phyloP scores from a whole-genome alignment of 306 rosid genomes.

The Sechiopsis laciniata region DNA sequence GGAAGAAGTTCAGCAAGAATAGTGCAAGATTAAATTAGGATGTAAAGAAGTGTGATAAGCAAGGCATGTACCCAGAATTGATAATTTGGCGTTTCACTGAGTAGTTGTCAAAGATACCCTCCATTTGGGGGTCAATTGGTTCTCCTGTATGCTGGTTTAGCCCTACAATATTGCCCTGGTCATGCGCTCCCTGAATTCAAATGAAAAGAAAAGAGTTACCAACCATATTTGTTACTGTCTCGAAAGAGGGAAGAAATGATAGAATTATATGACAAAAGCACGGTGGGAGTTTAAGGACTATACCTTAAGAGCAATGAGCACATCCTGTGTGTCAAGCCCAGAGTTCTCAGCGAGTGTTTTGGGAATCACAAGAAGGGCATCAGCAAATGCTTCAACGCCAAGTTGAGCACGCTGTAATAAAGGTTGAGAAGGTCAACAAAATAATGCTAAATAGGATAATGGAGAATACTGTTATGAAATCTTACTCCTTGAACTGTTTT shows the following conservation, averaged over 20 bases:
- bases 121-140: constrained; percentile 84
- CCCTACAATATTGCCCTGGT: constrained; percentile 71
- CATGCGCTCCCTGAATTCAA: constrained; percentile 84
- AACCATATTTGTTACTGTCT: not conserved
- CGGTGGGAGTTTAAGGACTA: not conserved
- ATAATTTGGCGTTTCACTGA: constrained; percentile 90
- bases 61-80: constrained; percentile 67
- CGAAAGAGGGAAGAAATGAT: not conserved
- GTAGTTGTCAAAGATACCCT: constrained; percentile 94
- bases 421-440: constrained; percentile 27
- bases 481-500: constrained; percentile 94
- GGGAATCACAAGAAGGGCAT: constrained; percentile 96
- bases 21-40: not conserved
- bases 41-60: not conserved
- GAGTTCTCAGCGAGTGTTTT: constrained; percentile 95
- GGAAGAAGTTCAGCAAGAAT: not conserved
- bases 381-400: constrained; percentile 90
- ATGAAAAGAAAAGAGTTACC: not conserved
- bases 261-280: not conserved
- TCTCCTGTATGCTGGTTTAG: constrained; percentile 82
- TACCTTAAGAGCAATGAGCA: constrained; percentile 17
- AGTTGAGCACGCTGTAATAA: constrained; percentile 90
- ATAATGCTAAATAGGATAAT: constrained; percentile 1
- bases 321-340: constrained; percentile 94
- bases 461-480: not conserved